These are phyloP conservation scores for Striga hermonthica DNA, from an alignment of 305 asterid genomes.

Conservation along the genomic window DNA sequence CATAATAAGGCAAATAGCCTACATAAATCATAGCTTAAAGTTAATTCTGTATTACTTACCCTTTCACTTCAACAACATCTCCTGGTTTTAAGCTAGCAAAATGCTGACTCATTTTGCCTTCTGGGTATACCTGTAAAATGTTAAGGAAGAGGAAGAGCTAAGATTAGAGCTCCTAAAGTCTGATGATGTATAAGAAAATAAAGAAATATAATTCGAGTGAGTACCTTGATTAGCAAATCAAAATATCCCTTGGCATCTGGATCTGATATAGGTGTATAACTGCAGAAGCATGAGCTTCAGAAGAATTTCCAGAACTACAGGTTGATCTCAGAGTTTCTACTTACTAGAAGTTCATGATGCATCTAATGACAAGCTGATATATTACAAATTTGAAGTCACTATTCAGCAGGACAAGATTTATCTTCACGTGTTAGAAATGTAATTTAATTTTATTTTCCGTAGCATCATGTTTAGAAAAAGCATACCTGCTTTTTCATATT, in stretches of 20 bases:
- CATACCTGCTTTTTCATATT: slow-evolving; percentile 15
- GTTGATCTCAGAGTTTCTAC: slow-evolving; percentile 26
- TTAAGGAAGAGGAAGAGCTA: slow-evolving; percentile 24
- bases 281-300: slow-evolving; percentile 47
- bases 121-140: slow-evolving; percentile 74
- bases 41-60: slow-evolving; percentile 47
- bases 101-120: slow-evolving; percentile 98
- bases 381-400: slow-evolving; percentile 27
- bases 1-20: slow-evolving; percentile 23
- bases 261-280: slow-evolving; percentile 95
- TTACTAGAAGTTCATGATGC: slow-evolving; percentile 27
- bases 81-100: slow-evolving; percentile 88
- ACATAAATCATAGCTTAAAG: slow-evolving; percentile 20
- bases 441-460: slow-evolving; percentile 19
- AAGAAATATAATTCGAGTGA: slow-evolving; percentile 25
- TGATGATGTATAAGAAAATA: slow-evolving; percentile 8
- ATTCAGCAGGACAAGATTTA: slow-evolving; percentile 15
- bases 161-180: slow-evolving; percentile 13
- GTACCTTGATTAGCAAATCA: slow-evolving; percentile 88
- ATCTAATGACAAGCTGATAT: slow-evolving; percentile 23
- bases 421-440: slow-evolving; percentile 24
- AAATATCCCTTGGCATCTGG: slow-evolving; percentile 79
- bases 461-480: slow-evolving; percentile 12
- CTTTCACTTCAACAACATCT: slow-evolving; percentile 87
- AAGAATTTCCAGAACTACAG: slow-evolving; percentile 25